Conservation (phyloP, 108 stramenopile species). For the Fistulifera solaris region DNA sequence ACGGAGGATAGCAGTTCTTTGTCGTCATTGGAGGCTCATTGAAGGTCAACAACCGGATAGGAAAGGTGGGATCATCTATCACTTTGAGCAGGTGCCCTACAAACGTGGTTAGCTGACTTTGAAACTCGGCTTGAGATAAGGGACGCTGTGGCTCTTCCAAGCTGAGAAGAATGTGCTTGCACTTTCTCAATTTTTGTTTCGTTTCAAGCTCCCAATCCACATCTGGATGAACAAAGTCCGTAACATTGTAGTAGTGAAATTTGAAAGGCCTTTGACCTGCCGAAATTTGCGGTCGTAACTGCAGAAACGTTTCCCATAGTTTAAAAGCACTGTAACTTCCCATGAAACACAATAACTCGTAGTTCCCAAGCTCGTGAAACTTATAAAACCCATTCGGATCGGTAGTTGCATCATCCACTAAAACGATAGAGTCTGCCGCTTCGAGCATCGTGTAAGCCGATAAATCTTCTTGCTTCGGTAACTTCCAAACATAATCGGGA, state of each 20-base stretch:
- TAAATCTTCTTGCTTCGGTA: background rate
- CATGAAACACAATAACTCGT: conserved; percentile 47
- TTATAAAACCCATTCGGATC: conserved; percentile 12
- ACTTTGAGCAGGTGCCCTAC: conserved; percentile 32
- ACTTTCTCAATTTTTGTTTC: conserved; percentile 31
- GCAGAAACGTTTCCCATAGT: conserved; percentile 17
- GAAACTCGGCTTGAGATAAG: conserved; percentile 15
- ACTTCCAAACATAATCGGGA: background rate
- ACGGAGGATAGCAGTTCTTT: conserved; percentile 20
- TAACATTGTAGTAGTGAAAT: conserved; percentile 27
- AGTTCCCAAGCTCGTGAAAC: conserved; percentile 33
- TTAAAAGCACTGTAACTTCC: conserved; percentile 25
- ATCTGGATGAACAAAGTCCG: conserved; percentile 23
- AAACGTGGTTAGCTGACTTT: conserved; percentile 27
- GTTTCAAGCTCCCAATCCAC: conserved; percentile 16
- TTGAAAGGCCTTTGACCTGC: conserved; percentile 41
- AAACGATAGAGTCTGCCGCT: conserved; percentile 9
- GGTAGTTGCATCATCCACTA: conserved; percentile 8
- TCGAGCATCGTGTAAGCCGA: conserved; percentile 2
- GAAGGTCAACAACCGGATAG: conserved; percentile 33
- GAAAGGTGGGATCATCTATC: conserved; percentile 35
- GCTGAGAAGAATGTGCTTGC: conserved; percentile 39
- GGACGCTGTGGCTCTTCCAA: conserved; percentile 15
- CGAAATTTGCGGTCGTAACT: conserved; percentile 13
- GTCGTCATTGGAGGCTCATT: conserved; percentile 19